A percentile compares a stretch with the other conserved stretches of the same genome.
phyloP scores from a whole-genome alignment of 2,329 filamentous ascomycete genomes.

The Chaetomiaceae sp. region DNA sequence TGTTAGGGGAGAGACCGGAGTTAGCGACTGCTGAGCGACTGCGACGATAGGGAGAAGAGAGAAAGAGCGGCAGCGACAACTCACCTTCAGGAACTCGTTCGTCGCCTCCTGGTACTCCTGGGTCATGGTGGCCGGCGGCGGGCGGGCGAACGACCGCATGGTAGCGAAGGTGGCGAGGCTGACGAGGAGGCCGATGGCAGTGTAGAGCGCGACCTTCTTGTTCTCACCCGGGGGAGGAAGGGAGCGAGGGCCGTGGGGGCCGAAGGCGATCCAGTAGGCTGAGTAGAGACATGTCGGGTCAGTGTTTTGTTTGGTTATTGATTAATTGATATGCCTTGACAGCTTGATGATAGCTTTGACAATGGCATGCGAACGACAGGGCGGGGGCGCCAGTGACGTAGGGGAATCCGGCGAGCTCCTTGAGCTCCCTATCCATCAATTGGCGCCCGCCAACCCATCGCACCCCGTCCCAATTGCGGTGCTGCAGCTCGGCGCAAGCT shows the following conservation, averaged over 20 bases:
- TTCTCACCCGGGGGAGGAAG: slow-evolving; percentile 77
- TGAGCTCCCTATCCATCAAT: slow-evolving; percentile 17
- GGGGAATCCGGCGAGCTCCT: slow-evolving; percentile 2
- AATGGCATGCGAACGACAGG: slow-evolving; percentile 2
- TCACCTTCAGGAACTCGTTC: slow-evolving; percentile 90
- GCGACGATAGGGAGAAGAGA: background rate
- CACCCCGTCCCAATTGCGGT: background rate
- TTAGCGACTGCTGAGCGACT: slow-evolving; percentile 10
- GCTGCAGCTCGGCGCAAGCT: slow-evolving; percentile 11
- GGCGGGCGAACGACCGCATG: slow-evolving; percentile 67
- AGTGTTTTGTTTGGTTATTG: slow-evolving; percentile 23
- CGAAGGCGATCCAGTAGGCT: slow-evolving; percentile 99
- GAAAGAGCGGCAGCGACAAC: slow-evolving; percentile 26
- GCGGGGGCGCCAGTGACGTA: slow-evolving; percentile 9
- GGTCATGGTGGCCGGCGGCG: slow-evolving; percentile 80
- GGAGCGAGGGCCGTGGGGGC: slow-evolving; percentile 89
- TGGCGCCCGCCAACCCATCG: background rate
- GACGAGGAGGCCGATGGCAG: slow-evolving; percentile 60
- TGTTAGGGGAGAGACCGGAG: slow-evolving; percentile 37
- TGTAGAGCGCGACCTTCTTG: slow-evolving; percentile 72
- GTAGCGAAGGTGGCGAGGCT: slow-evolving; percentile 67
- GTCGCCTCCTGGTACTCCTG: slow-evolving; percentile 94
- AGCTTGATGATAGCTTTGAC: too few relatives aligned
- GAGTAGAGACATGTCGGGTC: slow-evolving; percentile 34
- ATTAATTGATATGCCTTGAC: background rate